Evolutionary conservation across 2,329 filamentous ascomycete species (phyloP), one percentile per base, ranked within the genome.

Genomic region (Neocatenulostroma microsporum): DNA sequence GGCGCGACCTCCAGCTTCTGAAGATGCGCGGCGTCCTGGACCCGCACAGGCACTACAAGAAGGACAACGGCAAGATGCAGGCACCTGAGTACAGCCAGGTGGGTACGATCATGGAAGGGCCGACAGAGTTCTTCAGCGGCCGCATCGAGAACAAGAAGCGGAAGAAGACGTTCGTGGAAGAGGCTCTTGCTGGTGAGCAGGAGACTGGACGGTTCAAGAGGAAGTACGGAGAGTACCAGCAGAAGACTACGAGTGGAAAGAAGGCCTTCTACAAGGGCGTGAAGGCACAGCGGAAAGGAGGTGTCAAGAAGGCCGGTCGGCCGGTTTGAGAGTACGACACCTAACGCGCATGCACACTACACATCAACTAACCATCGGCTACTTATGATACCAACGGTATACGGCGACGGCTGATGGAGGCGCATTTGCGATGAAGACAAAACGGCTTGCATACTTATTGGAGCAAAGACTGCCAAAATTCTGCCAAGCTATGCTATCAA

Each of bases 21-120:
- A 80, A 85, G 47, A 89, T 95, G 82, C 79, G 91, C 60, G 81
- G 80, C 38, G 80, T 94, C 14, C 71, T 96, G 15, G 89, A 96
- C 48, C 80, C 87, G 1, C 89, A 96, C 58, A 73, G 83, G 33
- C 83, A 89, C 54, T 94, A 94, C 70, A 93, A 89, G 60, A 96
- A 95, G 62, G 80, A 89, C 34, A 74, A 67, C 34, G 73, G 77
- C 37, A 87, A 82, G 56, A 71, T 74, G 40, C 69, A 76, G 42
- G 64, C 82, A 1, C 91, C 91, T 1, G 78, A 86, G 43, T 96
- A 83, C 57, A 93, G 84, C 14, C 85, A 94, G 53, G 77, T 94
- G 19, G 91, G 89, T 39, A 89, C 84, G 5, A 77, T 98, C 41
- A 74, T 95, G 38, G 82, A 93, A 54, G 88, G 88, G 1, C 80